Base-by-base conservation (phyloP, 1,284 basidiomycete genomes). In the Ganoderma resinaceum region DNA sequence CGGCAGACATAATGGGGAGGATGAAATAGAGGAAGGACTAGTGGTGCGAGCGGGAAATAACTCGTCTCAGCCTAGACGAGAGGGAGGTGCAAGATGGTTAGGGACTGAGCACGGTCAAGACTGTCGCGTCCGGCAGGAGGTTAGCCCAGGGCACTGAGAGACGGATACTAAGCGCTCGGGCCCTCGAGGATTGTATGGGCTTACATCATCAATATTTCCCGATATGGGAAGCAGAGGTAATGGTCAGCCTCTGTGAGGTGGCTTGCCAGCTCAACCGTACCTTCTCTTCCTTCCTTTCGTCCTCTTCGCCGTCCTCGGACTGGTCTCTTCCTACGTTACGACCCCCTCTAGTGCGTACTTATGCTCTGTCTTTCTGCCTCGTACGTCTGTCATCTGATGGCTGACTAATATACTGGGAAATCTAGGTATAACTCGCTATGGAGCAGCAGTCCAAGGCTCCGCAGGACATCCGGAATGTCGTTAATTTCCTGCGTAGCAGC, bases 401-500 rank as follows among this genome's bases (percentile, higher is more conserved):
- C 62, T 72, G 35, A 72, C 62, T 12, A 58, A 61, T 18, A 29
- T 2, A 5, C 12, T 26, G 43, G 23, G 18, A 57, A 61, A 23
- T 53, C 35, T 52, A 72, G 71, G 63, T 60, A 40, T 60, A 62
- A 66, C 72, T 67, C 46, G 75, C 79, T 46, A 86, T 89, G 82
- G 90, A 93, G 74, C 90, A 93, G 76, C 93, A 94, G 79, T 82
- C 84, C 57, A 91, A 87, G 77, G 94, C 95, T 35, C 87, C 94
- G 20, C 85, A 89, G 43, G 91, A 95, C 60, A 82, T 95, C 65
- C 89, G 91, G 75, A 91, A 91, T 76, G 90, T 95, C 63, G 93
- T 93, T 66, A 87, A 94, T 74, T 98, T 95, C 78, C 84, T 98
- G 60, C 89, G 96, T 60, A 91, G 93, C 74, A 91, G 92, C 73